Percentiles rank a stretch among this genome's conserved stretches.
phyloP scores from a whole-genome alignment of 1,139 yeast genomes.

The Yamadazyma conglobata region DNA sequence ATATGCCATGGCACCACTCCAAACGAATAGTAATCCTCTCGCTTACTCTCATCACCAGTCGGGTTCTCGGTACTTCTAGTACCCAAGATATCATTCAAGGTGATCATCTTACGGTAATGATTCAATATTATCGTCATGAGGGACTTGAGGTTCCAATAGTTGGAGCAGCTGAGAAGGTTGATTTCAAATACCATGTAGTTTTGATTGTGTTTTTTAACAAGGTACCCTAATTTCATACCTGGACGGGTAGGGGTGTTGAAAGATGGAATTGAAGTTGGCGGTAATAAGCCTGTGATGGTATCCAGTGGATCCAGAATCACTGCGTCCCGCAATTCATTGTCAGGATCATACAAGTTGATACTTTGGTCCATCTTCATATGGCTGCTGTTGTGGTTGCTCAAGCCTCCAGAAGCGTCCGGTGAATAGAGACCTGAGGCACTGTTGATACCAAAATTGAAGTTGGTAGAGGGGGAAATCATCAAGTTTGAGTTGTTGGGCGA shows the following conservation, averaged over 20 bases:
- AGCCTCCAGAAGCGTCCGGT: conserved; percentile 23
- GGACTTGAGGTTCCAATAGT: conserved; percentile 51
- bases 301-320: conserved; percentile 49
- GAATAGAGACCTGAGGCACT: conserved; percentile 23
- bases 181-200: conserved; percentile 49
- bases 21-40: conserved; percentile 19
- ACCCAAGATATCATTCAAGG: conserved; percentile 44
- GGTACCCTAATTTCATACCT: conserved; percentile 69
- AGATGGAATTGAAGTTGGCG: conserved; percentile 59
- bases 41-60: conserved; percentile 15
- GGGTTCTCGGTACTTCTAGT: conserved; percentile 24
- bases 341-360: background rate
- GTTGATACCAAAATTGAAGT: conserved; percentile 13
- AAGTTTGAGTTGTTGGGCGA: conserved; percentile 22
- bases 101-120: conserved; percentile 67
- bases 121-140: conserved; percentile 57
- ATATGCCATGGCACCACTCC: conserved; percentile 77
- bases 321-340: conserved; percentile 26
- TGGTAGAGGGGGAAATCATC: conserved; percentile 36
- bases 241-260: conserved; percentile 69
- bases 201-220: conserved; percentile 38
- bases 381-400: conserved; percentile 6
- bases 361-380: conserved; percentile 1
- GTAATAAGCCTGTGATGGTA: conserved; percentile 61
- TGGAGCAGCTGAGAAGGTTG: conserved; percentile 66